Evolutionary conservation across 1,284 basidiomycete genomes (phyloP), one percentile per base, ranked within the genome.

Genomic region (Marasmius tenuissimus): DNA sequence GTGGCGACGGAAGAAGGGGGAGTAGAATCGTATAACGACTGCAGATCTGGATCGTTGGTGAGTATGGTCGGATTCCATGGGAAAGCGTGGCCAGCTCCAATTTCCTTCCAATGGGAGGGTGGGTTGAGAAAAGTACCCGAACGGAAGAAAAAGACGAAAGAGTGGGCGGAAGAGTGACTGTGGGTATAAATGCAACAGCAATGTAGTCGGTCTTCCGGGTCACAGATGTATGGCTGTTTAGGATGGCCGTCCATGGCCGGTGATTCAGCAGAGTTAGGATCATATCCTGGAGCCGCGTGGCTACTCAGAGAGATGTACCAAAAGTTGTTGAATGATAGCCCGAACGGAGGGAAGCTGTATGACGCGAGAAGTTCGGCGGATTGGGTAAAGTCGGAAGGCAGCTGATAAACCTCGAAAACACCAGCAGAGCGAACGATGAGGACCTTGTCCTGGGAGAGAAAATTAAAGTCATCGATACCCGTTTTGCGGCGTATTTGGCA

Each of bases 381-480:
- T 14, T 68, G 71, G 4, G 67, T 61, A 64, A 84, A 83, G 2
- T 72, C 75, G 45, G 45, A 8, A 8, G 45, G 45, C n/a, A 47
- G 45, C 20, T 47, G 45, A 65, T 80, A 83, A 10, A 83, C 76
- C 63, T 82, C 80, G 58, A 84, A 77, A 59, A 68, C 70, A 2
- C 81, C 82, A 33, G 71, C 71, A 4, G 79, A 79, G 4, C 76
- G 72, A 20, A 82, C 77, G 37, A 83, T 67, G 48, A 85, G 74
- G 59, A 83, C 81, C 0, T 77, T 72, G 34, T 76, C 70, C 27
- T 74, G 71, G 1, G 78, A 77, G 14, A 84, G 70, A 62, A 84
- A 82, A 0, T 76, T 79, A 58, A 84, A 84, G 61, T 85, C 83
- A 61, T 83, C 81, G 37, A 84, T 82, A 4, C 78, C 78, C 2